Conservation (phyloP, 2,329 filamentous ascomycete genomes). For the Botrytis porri region DNA sequence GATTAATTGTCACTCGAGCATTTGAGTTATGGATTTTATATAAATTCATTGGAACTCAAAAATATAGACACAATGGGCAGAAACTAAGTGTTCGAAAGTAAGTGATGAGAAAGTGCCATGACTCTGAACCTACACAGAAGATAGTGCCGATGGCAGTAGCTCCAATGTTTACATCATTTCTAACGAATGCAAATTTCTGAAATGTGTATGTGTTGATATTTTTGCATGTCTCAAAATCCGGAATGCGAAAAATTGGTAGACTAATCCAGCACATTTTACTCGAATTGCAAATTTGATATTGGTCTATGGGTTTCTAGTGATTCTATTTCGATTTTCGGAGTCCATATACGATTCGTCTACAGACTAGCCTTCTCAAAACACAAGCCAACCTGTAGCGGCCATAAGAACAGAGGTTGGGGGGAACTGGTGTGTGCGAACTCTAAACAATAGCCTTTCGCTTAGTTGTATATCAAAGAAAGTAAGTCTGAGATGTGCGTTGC, state of each 20-base stretch:
- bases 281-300: not conserved
- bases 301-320: not conserved
- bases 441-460: not conserved
- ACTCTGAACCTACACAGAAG: not conserved
- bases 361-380: not conserved
- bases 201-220: not conserved
- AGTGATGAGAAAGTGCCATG: not conserved
- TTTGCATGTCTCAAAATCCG: not conserved
- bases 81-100: not conserved
- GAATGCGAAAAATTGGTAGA: not conserved
- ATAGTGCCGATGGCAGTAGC: not conserved
- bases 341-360: not conserved
- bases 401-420: not conserved
- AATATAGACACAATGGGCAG: rapidly evolving
- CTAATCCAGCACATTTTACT: not conserved
- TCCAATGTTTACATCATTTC: not conserved
- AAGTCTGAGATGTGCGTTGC: not conserved
- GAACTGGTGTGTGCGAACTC: not conserved
- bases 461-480: not conserved
- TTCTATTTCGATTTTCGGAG: not conserved
- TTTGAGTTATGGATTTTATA: not conserved
- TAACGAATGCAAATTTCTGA: not conserved
- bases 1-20: not conserved
- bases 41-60: not conserved
- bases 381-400: not conserved